Percentiles rank a stretch among this genome's conserved stretches.
Evolutionary conservation across 2,329 filamentous ascomycete species (phyloP).

Genomic region (Fusarium circinatum): DNA sequence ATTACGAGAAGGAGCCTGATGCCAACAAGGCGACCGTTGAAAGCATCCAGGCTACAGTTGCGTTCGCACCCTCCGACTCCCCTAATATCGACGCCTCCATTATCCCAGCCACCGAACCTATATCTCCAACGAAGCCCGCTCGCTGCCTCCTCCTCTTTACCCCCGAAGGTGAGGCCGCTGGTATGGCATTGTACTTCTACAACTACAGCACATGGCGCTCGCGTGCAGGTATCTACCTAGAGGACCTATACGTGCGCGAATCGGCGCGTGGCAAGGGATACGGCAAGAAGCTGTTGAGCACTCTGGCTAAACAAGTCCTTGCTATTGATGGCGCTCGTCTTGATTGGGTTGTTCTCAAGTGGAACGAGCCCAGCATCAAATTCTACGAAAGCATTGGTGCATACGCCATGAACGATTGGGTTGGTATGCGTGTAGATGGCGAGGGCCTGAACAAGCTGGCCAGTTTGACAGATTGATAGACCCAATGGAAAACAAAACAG

Average conservation of each 20-base stretch:
- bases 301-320: constrained; percentile 82
- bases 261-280: constrained; percentile 79
- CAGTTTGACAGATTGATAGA: constrained; percentile 48
- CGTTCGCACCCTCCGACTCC: constrained; percentile 71
- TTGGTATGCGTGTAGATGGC: constrained; percentile 78
- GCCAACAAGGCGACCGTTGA: constrained; percentile 82
- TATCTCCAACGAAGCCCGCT: constrained; percentile 69
- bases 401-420: constrained; percentile 74
- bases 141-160: constrained; percentile 77
- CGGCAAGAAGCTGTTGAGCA: constrained; percentile 78
- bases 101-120: constrained; percentile 62
- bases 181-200: constrained; percentile 92
- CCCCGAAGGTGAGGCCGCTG: constrained; percentile 62
- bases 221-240: constrained; percentile 89
- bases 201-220: constrained; percentile 95
- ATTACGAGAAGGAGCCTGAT: constrained; percentile 83
- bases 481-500: neutral
- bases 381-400: constrained; percentile 84
- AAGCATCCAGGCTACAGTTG: constrained; percentile 78
- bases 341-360: constrained; percentile 92
- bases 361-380: constrained; percentile 89
- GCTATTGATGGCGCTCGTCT: constrained; percentile 78
- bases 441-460: constrained; percentile 71
- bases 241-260: constrained; percentile 87
- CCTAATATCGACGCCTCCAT: constrained; percentile 51